Conservation (phyloP, 1,139 yeast genomes). For the Zygosaccharomyces pseudobailii region DNA sequence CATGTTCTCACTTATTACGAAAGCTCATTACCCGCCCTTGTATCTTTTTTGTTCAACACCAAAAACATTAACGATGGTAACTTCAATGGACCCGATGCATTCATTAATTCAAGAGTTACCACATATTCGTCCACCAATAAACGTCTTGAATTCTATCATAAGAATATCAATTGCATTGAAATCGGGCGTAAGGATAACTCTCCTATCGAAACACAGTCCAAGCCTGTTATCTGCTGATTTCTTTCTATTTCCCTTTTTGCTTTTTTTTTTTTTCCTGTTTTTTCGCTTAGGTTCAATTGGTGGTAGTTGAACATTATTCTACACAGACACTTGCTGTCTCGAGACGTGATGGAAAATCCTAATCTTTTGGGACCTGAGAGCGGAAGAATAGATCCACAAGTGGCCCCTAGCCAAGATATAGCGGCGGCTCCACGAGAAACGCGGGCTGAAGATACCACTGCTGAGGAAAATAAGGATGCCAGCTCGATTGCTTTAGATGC, state of each 20-base stretch:
- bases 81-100: background rate
- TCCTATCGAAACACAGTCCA: background rate
- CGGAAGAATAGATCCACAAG: background rate
- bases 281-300: background rate
- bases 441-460: background rate
- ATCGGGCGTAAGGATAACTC: background rate
- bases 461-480: background rate
- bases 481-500: background rate
- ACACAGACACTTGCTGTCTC: background rate
- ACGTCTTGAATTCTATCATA: background rate
- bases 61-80: background rate
- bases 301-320: background rate
- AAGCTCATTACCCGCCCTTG: background rate
- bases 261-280: background rate
- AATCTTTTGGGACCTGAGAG: background rate
- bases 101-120: background rate
- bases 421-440: background rate
- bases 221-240: background rate
- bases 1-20: background rate
- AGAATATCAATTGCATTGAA: background rate
- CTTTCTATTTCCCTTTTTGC: background rate
- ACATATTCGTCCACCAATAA: background rate
- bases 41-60: background rate
- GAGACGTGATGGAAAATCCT: conserved; percentile 1
- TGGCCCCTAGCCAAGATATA: background rate